phyloP scores from a whole-genome alignment of 805 yeast genomes.

The Myxozyma kluyveri region DNA sequence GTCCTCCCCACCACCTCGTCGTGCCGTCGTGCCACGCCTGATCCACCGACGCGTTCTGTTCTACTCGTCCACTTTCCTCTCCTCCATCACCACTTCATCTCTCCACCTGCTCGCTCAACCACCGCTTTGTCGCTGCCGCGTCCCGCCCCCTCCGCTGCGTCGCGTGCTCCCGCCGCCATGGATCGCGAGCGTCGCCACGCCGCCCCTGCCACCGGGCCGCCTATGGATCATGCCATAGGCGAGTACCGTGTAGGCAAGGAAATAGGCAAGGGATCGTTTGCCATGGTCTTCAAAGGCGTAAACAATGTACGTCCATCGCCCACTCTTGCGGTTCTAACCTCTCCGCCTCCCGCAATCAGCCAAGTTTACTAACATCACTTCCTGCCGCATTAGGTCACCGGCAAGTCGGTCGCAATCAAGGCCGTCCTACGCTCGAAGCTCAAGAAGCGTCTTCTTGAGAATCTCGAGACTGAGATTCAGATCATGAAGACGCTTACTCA shows the following conservation, averaged over 20 bases:
- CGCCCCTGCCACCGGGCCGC: slow-evolving; percentile 10
- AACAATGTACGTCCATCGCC: slow-evolving; percentile 42
- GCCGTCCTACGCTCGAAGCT: slow-evolving; percentile 79
- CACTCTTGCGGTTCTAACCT: slow-evolving; percentile 1
- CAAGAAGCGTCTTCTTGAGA: slow-evolving; percentile 83
- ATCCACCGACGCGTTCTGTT: no score
- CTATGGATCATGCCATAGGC: slow-evolving; percentile 40
- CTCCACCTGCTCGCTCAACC: background rate
- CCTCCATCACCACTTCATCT: background rate
- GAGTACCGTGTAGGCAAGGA: slow-evolving; percentile 66
- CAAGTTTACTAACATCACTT: background rate
- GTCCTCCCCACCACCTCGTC: no score
- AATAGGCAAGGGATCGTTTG: slow-evolving; percentile 95
- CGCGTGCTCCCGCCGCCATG: background rate
- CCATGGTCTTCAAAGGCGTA: slow-evolving; percentile 86
- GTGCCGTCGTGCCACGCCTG: background rate
- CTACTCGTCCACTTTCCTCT: background rate
- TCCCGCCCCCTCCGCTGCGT: slow-evolving; percentile 14
- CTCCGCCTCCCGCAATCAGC: background rate
- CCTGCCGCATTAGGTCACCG: slow-evolving; percentile 25
- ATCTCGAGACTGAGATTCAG: slow-evolving; percentile 86
- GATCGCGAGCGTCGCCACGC: slow-evolving; percentile 17
- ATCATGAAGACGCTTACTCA: slow-evolving; percentile 84
- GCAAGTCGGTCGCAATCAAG: slow-evolving; percentile 77
- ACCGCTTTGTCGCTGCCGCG: background rate